Conservation (phyloP, 1,284 basidiomycete species). For the Stygiomarasmius scandens region DNA sequence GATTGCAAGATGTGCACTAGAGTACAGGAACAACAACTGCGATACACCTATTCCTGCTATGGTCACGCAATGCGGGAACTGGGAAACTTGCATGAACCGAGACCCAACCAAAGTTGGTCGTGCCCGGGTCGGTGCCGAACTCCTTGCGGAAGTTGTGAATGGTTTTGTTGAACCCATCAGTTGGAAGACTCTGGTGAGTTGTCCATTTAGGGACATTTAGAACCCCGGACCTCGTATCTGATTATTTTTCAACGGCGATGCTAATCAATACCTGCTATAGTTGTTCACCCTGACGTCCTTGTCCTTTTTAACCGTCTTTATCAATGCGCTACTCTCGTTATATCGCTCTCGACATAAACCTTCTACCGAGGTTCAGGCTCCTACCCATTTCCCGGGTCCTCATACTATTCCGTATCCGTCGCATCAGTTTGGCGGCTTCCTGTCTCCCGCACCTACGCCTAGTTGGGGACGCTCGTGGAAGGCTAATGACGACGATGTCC, state of each 20-base stretch:
- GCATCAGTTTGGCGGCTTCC: constrained; percentile 48
- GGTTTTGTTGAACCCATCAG: constrained; percentile 96
- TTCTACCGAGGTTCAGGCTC: constrained; percentile 28
- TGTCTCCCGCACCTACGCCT: constrained; percentile 48
- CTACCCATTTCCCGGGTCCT: constrained; percentile 46
- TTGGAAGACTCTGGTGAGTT: constrained; percentile 90
- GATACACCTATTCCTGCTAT: constrained; percentile 83
- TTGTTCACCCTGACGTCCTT: constrained; percentile 80
- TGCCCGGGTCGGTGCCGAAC: constrained; percentile 89
- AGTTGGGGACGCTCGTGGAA: constrained; percentile 46
- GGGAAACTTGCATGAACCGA: constrained; percentile 96
- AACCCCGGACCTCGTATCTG: not conserved
- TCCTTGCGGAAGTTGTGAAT: constrained; percentile 95
- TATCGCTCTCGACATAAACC: constrained; percentile 67
- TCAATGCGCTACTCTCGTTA: constrained; percentile 80
- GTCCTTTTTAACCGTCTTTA: constrained; percentile 78
- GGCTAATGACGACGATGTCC: constrained; percentile 37
- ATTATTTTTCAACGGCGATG: not conserved
- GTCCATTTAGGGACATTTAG: not conserved
- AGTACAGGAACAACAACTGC: constrained; percentile 86
- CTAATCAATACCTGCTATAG: constrained; percentile 37
- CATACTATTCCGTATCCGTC: constrained; percentile 46
- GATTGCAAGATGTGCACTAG: constrained; percentile 80
- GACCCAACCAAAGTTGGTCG: constrained; percentile 90
- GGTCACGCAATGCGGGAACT: constrained; percentile 79